Evolutionary conservation across 371 early-diverging fungal species (phyloP), one percentile per base, ranked within the genome.

Genomic region (Conidiobolus incongruus): DNA sequence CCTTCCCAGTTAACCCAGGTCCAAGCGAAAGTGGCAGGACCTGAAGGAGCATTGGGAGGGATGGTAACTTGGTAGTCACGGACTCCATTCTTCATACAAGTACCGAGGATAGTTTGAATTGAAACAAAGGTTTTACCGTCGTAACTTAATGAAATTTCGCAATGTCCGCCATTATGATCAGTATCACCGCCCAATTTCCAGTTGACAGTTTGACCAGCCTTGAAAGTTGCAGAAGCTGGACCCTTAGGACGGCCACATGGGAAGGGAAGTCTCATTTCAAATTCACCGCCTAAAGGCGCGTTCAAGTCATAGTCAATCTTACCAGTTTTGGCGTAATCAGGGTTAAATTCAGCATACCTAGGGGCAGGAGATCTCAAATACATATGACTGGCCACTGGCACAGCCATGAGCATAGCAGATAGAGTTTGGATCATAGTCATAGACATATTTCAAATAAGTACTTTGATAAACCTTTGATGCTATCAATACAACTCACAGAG

Each of bases 1-100:
- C 72, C 75, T 20, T 54, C 43, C 2, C 62, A 59, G 46, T 72
- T 75, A 37, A 70, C 62, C 43, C 43, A 43, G 4, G 34, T 10
- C 43, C 43, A 43, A 2, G n/a, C n/a, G n/a, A n/a, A n/a, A n/a
- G n/a, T n/a, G n/a, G n/a, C n/a, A n/a, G n/a, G n/a, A n/a, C n/a
- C 19, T 34, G 7, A 43, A 30, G 43, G 43, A 17, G 34, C 34
- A 33, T 43, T 22, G 10, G 4, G 12, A 11, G 43, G 43, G n/a
- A 43, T 33, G 13, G 26, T 7, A 6, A 43, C 34, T 6, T 29
- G 12, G n/a, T 43, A 43, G 20, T 31, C 7, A 6, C 11, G 4
- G 15, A 43, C 17, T 11, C 20, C 13, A 33, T 34, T 34, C 2
- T 19, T 12, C 34, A 43, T 33, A 43, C 43, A 43, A 15, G 12